Base-by-base conservation (phyloP, 768 basidiomycete genomes). In the Podaxis sp. region DNA sequence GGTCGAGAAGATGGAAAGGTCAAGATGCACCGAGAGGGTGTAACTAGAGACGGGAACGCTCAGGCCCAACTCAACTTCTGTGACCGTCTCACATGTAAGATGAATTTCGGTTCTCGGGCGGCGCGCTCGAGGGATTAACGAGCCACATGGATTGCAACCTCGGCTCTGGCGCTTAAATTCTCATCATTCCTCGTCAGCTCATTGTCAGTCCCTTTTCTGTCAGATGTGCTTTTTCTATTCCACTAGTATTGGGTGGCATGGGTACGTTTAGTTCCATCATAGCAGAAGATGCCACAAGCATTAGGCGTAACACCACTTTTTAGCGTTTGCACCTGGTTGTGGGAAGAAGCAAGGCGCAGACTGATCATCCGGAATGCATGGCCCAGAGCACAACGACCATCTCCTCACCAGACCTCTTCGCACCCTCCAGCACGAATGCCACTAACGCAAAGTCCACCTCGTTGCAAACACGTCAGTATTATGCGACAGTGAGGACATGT, bases 311-410 rank as follows among this genome's bases (percentile, higher is more conserved):
- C 44, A 7, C 44, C 56, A 49, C 26, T n/a, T 30, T 13, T 33
- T 4, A 44, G 56, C 3, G 56, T 58, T 5, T 48, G 17, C 1
- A 30, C 22, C 44, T 49, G 28, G 17, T 11, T 44, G 36, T 28
- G 66, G 5, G 17, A 13, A 44, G 13, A 6, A 40, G 12, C 10
- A 40, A 10, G 4, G 28, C 38, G 15, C 3, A 12, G 13, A 4
- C 41, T 6, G 41, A 44, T 64, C 11, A 67, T 50, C 13, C 53
- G 64, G 38, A 66, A 55, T 5, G 64, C 59, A 30, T 63, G 54
- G 87, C 66, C 95, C 95, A 99, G 0, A 94, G 93, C 0, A 97
- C 66, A 51, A 97, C 74, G 48, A 98, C 82, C 72, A 97, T 80
- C 64, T 96, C 89, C 0, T 89, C 84, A 0, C 72, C 82, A 11